These are phyloP conservation scores for Mortierella alpina DNA, from an alignment of 192 early-diverging fungal genomes.

Conservation along the genomic window DNA sequence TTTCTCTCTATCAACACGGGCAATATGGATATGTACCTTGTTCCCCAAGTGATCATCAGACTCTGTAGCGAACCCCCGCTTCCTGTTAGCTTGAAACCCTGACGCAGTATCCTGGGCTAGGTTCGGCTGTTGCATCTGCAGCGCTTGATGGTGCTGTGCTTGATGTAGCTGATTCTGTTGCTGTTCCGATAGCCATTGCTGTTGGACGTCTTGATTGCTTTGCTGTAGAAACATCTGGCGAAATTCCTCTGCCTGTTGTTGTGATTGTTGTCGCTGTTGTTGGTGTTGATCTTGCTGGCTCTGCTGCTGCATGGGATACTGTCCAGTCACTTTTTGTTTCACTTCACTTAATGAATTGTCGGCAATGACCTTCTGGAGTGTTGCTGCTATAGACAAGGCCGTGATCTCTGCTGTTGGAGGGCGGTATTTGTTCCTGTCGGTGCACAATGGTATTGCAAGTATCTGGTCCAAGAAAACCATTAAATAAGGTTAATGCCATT, in stretches of 20 bases:
- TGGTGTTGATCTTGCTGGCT: conserved; percentile 11
- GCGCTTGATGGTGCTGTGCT: conserved; percentile 11
- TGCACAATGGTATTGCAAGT: too few relatives aligned
- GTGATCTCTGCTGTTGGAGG: too few relatives aligned
- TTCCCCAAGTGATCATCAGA: conserved; percentile 23
- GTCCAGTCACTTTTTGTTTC: background rate
- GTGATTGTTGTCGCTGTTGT: conserved; percentile 7
- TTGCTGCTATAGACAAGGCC: too few relatives aligned
- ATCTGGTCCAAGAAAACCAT: too few relatives aligned
- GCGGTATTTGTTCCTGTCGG: too few relatives aligned
- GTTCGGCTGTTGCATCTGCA: conserved; percentile 13
- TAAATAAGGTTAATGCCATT: conserved; percentile 8
- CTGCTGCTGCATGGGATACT: background rate
- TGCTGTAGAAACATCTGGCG: conserved; percentile 29
- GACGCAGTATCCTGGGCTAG: background rate
- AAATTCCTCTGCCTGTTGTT: conserved; percentile 2
- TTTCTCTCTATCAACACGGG: background rate
- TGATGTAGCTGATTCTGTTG: conserved; percentile 30
- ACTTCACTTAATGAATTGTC: too few relatives aligned
- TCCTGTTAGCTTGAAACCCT: conserved; percentile 9
- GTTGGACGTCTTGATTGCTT: conserved; percentile 17
- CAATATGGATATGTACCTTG: conserved; percentile 24
- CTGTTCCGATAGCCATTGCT: conserved; percentile 32
- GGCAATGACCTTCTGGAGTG: too few relatives aligned
- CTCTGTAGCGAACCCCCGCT: conserved; percentile 37